Evolutionary conservation across 495 filamentous ascomycete species (phyloP).

Genomic region (Penicillium bialowiezense): DNA sequence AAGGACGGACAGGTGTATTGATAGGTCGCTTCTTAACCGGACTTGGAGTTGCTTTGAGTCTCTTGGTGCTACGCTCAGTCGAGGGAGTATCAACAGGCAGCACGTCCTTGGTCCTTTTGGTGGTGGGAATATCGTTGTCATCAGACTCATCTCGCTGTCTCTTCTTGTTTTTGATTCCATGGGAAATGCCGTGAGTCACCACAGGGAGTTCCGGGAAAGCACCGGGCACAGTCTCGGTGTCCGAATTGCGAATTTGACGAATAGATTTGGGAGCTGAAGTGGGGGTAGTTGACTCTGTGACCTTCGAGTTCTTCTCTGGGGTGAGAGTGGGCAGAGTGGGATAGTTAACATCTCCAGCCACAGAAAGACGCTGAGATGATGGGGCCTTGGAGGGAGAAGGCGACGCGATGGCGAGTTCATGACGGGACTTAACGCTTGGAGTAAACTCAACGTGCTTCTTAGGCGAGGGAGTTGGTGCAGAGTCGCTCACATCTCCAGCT

Average conservation of each 20-base stretch:
- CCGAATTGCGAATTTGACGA: slow-evolving; percentile 37
- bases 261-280: slow-evolving; percentile 26
- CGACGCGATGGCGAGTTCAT: slow-evolving; percentile 35
- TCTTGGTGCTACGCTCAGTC: slow-evolving; percentile 43
- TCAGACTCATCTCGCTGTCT: slow-evolving; percentile 52
- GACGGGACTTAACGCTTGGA: slow-evolving; percentile 45
- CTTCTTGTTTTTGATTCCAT: slow-evolving; percentile 75
- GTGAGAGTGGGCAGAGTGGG: slow-evolving; percentile 41
- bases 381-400: slow-evolving; percentile 47
- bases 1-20: slow-evolving; percentile 32
- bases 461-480: slow-evolving; percentile 41
- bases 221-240: slow-evolving; percentile 7
- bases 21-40: slow-evolving; percentile 35
- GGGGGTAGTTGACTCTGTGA: neutral
- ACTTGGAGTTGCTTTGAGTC: slow-evolving; percentile 39
- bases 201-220: slow-evolving; percentile 36
- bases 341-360: slow-evolving; percentile 37
- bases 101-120: slow-evolving; percentile 41
- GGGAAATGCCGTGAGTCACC: slow-evolving; percentile 67
- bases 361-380: slow-evolving; percentile 20
- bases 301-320: slow-evolving; percentile 27
- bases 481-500: slow-evolving; percentile 21
- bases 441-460: slow-evolving; percentile 64
- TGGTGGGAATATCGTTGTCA: slow-evolving; percentile 50
- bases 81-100: slow-evolving; percentile 31